Percentiles rank a stretch among this genome's conserved stretches.
Evolutionary conservation across 148 eudicot species (phyloP).

Genomic region (Fagopyrum homotropicum): DNA sequence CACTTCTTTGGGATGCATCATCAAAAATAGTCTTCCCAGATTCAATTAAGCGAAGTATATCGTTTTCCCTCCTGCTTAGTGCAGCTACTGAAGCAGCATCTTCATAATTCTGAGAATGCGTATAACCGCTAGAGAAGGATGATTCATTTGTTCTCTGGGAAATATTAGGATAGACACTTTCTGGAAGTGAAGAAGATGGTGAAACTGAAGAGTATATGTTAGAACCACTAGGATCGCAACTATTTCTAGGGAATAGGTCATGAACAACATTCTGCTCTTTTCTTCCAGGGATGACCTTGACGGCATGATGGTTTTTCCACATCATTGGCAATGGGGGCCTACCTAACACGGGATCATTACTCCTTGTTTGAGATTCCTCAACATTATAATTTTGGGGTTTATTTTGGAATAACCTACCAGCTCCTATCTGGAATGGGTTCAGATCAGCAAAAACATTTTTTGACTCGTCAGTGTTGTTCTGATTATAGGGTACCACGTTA

Average conservation of each 20-base stretch:
- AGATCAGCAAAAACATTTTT: constrained; percentile 87
- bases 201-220: constrained; percentile 40
- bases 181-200: constrained; percentile 31
- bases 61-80: constrained; percentile 2
- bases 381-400: constrained; percentile 40
- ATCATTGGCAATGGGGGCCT: constrained; percentile 62
- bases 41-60: neutral
- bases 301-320: constrained; percentile 69
- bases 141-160: constrained; percentile 23
- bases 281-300: constrained; percentile 51
- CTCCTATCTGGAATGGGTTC: constrained; percentile 76
- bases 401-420: constrained; percentile 55
- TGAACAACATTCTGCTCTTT: constrained; percentile 43
- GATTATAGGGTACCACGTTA: constrained; percentile 73
- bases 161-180: constrained; percentile 26
- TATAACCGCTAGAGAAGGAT: constrained; percentile 21
- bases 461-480: constrained; percentile 58
- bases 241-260: constrained; percentile 35
- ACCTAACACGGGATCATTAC: constrained; percentile 45
- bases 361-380: constrained; percentile 46
- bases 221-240: constrained; percentile 29
- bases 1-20: constrained; percentile 15
- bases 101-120: constrained; percentile 17
- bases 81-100: constrained; percentile 21
- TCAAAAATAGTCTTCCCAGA: neutral